These are phyloP conservation scores for Vairimorpha apis DNA, from an alignment of 371 early-diverging fungal species.

Conservation along the genomic window DNA sequence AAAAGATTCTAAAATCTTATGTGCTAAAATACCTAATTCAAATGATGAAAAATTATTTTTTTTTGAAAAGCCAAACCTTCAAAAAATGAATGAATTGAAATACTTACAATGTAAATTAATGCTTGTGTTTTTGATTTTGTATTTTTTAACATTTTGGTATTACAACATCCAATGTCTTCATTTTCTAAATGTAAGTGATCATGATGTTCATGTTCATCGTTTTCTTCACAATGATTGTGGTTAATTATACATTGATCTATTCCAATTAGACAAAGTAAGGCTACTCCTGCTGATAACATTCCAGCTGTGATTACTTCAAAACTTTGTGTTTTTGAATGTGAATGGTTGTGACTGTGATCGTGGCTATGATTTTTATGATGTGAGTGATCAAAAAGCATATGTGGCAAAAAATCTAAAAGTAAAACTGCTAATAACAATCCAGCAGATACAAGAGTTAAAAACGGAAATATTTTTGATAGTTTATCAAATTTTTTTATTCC, in stretches of 20 bases:
- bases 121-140: conserved; percentile 54
- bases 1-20: conserved; percentile 63
- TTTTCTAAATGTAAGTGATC: not conserved
- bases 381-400: conserved; percentile 43
- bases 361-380: conserved; percentile 32
- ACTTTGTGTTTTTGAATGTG: too few species aligned
- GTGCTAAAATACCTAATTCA: conserved; percentile 56
- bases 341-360: conserved; percentile 22
- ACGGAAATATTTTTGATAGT: conserved; percentile 39
- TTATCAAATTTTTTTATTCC: conserved; percentile 12
- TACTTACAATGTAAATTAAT: conserved; percentile 57
- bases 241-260: conserved; percentile 57
- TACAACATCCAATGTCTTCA: conserved; percentile 35
- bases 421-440: conserved; percentile 58
- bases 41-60: conserved; percentile 37
- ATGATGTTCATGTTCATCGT: not conserved
- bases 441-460: conserved; percentile 50
- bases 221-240: conserved; percentile 60
- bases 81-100: conserved; percentile 64
- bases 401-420: conserved; percentile 60
- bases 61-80: conserved; percentile 60
- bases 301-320: too few species aligned
- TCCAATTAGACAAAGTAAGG: conserved; percentile 53
- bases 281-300: conserved; percentile 50
- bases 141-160: conserved; percentile 51